phyloP scores from a whole-genome alignment of 768 basidiomycete species.

The Rhodotorula graminis region DNA sequence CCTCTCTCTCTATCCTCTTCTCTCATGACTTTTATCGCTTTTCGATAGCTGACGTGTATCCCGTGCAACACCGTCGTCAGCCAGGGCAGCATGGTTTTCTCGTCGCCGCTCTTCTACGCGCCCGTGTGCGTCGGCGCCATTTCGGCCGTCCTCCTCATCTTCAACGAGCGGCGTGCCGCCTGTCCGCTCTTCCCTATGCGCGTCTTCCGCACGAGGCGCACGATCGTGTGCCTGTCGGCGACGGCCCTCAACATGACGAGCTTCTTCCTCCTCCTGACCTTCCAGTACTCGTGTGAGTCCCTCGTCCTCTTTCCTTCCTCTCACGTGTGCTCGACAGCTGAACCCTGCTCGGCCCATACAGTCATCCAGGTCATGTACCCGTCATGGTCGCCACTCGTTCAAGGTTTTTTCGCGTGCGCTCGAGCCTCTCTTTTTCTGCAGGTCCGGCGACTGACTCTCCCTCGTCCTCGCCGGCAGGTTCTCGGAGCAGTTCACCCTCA shows the following conservation, averaged over 20 bases:
- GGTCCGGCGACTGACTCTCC: too few species aligned
- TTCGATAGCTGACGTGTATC: background rate
- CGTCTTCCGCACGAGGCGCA: background rate
- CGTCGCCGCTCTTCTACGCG: background rate
- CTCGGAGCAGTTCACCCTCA: background rate
- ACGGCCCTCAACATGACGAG: background rate
- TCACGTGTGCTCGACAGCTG: background rate
- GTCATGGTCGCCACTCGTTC: background rate
- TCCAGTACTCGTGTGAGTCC: slow-evolving; percentile 4
- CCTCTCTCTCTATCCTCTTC: too few species aligned
- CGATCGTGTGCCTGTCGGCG: background rate
- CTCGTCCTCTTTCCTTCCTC: background rate
- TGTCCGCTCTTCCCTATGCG: background rate
- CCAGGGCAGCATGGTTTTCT: too few species aligned
- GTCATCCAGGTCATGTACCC: background rate
- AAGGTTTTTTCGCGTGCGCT: background rate
- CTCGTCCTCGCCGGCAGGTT: background rate
- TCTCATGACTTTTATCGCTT: too few species aligned
- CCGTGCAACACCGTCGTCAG: background rate
- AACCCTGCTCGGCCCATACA: background rate
- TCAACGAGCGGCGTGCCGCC: background rate
- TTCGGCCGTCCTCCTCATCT: background rate
- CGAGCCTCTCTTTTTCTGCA: too few species aligned
- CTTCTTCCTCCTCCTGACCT: background rate
- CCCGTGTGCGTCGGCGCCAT: background rate